Conservation (phyloP, 2,329 filamentous ascomycete genomes). For the Epicoccum nigrum region DNA sequence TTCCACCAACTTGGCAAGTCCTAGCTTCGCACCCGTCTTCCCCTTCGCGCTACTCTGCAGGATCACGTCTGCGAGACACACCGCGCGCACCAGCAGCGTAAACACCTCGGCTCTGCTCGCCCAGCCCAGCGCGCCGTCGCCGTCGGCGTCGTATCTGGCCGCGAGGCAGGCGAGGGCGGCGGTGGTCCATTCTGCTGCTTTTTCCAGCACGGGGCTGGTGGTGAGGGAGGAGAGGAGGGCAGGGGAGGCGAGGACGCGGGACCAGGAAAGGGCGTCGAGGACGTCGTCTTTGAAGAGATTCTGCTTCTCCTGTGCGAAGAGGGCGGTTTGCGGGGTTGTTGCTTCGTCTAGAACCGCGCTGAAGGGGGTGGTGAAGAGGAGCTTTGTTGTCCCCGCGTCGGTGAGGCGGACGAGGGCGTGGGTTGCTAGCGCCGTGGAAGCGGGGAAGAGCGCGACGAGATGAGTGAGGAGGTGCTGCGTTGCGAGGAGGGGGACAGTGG, state of each 20-base stretch:
- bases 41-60: constrained; percentile 31
- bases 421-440: constrained; percentile 41
- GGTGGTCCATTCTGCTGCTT: constrained; percentile 55
- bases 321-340: constrained; percentile 62
- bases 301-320: constrained; percentile 90
- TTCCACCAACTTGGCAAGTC: neutral
- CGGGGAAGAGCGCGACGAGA: constrained; percentile 43
- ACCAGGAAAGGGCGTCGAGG: constrained; percentile 75
- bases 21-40: constrained; percentile 11
- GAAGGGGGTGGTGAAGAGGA: constrained; percentile 20
- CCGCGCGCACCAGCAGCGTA: constrained; percentile 58
- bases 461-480: constrained; percentile 48
- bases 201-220: neutral
- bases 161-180: constrained; percentile 56
- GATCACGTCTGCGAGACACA: constrained; percentile 52
- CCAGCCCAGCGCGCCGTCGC: constrained; percentile 75
- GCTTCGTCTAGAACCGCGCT: constrained; percentile 35
- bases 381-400: neutral
- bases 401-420: constrained; percentile 49
- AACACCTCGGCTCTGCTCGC: constrained; percentile 72
- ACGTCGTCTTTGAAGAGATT: constrained; percentile 92
- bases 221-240: too few species aligned
- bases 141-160: constrained; percentile 39
- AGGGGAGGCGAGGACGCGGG: constrained; percentile 52
- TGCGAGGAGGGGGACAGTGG: constrained; percentile 58